Percentiles rank a stretch among this genome's conserved stretches.
phyloP scores from a whole-genome alignment of 768 basidiomycete species.

The Infundibulicybe gibba region DNA sequence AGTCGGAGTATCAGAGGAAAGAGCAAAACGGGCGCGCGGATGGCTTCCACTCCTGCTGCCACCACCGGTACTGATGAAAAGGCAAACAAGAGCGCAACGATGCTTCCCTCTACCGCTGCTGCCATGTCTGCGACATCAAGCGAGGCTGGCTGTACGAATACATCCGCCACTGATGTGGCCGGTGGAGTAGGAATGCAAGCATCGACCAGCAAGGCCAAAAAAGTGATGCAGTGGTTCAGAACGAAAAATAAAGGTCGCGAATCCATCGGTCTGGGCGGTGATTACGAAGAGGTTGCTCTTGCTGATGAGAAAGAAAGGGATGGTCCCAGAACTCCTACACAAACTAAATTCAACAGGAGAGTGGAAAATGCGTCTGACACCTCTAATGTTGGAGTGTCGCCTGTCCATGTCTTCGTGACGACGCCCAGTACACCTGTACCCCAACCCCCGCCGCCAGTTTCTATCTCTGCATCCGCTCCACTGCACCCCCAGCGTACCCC shows the following conservation, averaged over 20 bases:
- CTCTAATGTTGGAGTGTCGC: conserved; percentile 14
- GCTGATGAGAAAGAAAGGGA: conserved; percentile 12
- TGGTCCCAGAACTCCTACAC: conserved; percentile 18
- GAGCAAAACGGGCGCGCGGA: conserved; percentile 23
- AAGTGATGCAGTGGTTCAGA: conserved; percentile 99
- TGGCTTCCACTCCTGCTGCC: conserved; percentile 22
- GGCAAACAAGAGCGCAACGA: neutral
- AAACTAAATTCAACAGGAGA: conserved; percentile 20
- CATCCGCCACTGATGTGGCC: conserved; percentile 18
- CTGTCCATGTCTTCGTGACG: conserved; percentile 38
- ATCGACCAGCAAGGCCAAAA: conserved; percentile 84
- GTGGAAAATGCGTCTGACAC: conserved; percentile 19
- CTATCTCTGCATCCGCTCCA: conserved; percentile 14
- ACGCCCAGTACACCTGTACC: conserved; percentile 25
- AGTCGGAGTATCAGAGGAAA: conserved; percentile 49
- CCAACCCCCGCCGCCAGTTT: conserved; percentile 9
- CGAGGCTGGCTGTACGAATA: conserved; percentile 11
- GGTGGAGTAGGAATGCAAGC: conserved; percentile 46
- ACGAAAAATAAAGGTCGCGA: conserved; percentile 56
- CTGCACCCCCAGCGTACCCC: conserved; percentile 41
- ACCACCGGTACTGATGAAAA: conserved; percentile 2
- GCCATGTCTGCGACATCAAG: neutral
- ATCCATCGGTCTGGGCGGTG: conserved; percentile 24
- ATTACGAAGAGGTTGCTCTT: conserved; percentile 12
- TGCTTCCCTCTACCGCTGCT: conserved; percentile 8